These are phyloP conservation scores for Lasiosphaeria ovina DNA, from an alignment of 495 filamentous ascomycete genomes.

Conservation along the genomic window DNA sequence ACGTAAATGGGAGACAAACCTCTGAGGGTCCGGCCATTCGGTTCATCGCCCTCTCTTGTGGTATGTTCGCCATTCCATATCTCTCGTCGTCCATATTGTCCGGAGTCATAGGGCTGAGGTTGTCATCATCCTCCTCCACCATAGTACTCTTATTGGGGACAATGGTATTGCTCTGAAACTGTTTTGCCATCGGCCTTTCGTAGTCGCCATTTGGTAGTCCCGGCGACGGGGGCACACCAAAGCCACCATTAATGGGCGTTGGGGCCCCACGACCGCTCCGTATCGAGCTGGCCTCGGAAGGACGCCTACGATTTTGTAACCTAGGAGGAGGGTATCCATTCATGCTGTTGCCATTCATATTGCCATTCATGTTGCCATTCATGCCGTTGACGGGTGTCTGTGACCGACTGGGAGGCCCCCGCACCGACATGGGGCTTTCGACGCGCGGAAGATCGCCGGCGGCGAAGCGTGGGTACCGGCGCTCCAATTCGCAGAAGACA, in stretches of 20 bases:
- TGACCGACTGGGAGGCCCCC: conserved; percentile 53
- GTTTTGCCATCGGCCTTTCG: conserved; percentile 69
- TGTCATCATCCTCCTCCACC: conserved; percentile 93
- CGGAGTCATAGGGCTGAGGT: conserved; percentile 30
- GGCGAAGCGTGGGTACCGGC: conserved; percentile 81
- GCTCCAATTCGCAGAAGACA: conserved; percentile 91
- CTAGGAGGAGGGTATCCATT: conserved; percentile 43
- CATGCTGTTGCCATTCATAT: conserved; percentile 37
- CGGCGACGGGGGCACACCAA: conserved; percentile 46
- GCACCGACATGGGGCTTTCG: conserved; percentile 64
- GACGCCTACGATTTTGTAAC: conserved; percentile 43
- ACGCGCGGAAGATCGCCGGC: conserved; percentile 62
- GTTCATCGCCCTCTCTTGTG: conserved; percentile 52
- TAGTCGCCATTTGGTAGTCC: conserved; percentile 41
- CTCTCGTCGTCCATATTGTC: conserved; percentile 58
- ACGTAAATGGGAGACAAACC: conserved; percentile 28
- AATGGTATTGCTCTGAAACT: conserved; percentile 93
- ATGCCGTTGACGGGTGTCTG: conserved; percentile 56
- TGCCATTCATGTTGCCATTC: conserved; percentile 28
- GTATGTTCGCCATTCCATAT: conserved; percentile 59
- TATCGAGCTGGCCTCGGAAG: conserved; percentile 56
- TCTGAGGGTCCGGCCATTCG: conserved; percentile 56
- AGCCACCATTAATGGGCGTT: conserved; percentile 38
- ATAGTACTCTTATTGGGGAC: conserved; percentile 97
- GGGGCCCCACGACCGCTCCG: conserved; percentile 33